phyloP scores from a whole-genome alignment of 768 basidiomycete species.

The Lenzites betulinus region DNA sequence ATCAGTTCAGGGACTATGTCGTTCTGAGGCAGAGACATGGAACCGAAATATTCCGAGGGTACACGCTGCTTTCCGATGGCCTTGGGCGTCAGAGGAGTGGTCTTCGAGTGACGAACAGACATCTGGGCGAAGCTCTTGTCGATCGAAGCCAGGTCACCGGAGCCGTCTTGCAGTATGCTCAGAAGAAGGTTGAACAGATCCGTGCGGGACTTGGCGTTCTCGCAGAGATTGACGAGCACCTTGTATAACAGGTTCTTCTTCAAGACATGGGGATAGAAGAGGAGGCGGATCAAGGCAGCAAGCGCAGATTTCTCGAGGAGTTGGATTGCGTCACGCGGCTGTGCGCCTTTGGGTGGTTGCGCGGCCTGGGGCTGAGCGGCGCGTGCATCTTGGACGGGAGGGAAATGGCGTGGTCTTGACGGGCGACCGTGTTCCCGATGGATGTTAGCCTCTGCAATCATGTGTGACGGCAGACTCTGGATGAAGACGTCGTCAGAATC shows the following conservation, averaged over 20 bases:
- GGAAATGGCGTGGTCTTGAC: constrained; percentile 12
- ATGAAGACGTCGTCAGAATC: constrained; percentile 88
- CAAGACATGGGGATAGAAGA: constrained; percentile 95
- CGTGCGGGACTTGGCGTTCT: constrained; percentile 87
- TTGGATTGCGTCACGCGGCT: constrained; percentile 85
- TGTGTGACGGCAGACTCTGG: constrained; percentile 78
- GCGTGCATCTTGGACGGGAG: constrained; percentile 9
- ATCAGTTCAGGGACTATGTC: constrained; percentile 92
- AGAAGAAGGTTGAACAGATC: constrained; percentile 94
- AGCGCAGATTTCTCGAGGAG: constrained; percentile 90
- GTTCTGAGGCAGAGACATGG: constrained; percentile 56
- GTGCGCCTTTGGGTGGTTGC: constrained; percentile 49
- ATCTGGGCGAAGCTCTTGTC: constrained; percentile 94
- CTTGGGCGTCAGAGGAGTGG: constrained; percentile 41
- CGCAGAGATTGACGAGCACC: constrained; percentile 92
- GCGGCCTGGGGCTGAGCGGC: constrained; percentile 16
- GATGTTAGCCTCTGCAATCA: constrained; percentile 79
- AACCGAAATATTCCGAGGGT: constrained; percentile 50
- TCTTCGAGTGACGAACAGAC: constrained; percentile 69
- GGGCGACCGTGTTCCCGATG: constrained; percentile 55
- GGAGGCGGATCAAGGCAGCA: constrained; percentile 84
- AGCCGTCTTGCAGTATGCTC: constrained; percentile 93
- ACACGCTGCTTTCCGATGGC: constrained; percentile 72
- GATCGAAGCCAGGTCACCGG: constrained; percentile 87
- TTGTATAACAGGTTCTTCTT: constrained; percentile 85